Evolutionary conservation across 441 rosid species (phyloP).

Genomic region (Pelargonium cotyledonis): DNA sequence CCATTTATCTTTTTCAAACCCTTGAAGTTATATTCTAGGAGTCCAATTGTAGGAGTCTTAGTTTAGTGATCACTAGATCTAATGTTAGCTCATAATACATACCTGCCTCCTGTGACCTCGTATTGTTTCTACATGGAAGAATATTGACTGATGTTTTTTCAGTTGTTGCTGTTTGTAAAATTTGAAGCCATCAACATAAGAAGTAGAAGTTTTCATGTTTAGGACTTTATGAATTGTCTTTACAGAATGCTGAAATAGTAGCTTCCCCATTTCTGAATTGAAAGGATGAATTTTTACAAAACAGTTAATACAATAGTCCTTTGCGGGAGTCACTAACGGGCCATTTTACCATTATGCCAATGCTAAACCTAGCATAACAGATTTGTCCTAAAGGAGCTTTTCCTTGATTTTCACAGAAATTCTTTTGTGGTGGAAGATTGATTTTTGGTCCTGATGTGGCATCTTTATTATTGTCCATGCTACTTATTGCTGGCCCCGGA

Average conservation of each 20-base stretch:
- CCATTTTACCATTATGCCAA: not conserved
- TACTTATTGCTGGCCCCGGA: conserved; percentile 69
- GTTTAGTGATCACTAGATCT: no score
- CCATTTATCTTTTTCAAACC: no score
- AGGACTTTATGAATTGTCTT: not conserved
- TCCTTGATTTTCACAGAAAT: conserved; percentile 41
- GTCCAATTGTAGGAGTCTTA: no score
- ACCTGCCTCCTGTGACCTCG: no score
- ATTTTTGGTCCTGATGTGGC: conserved; percentile 80
- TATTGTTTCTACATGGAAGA: no score
- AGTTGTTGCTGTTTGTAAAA: no score
- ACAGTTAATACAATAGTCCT: no score
- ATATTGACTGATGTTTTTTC: no score
- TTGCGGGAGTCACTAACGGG: not conserved
- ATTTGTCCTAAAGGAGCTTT: conserved; percentile 12
- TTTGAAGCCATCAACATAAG: no score
- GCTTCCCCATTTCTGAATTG: not conserved
- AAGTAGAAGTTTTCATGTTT: not conserved
- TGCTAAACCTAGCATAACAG: not conserved
- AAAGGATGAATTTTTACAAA: not conserved
- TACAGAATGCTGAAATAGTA: not conserved
- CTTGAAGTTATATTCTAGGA: no score
- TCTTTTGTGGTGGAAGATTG: conserved; percentile 74
- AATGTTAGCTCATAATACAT: no score
- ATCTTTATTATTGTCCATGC: conserved; percentile 53